Evolutionary conservation across 345 rosid species (phyloP), one percentile per base, ranked within the genome.

Genomic region (Pistacia atlantica): DNA sequence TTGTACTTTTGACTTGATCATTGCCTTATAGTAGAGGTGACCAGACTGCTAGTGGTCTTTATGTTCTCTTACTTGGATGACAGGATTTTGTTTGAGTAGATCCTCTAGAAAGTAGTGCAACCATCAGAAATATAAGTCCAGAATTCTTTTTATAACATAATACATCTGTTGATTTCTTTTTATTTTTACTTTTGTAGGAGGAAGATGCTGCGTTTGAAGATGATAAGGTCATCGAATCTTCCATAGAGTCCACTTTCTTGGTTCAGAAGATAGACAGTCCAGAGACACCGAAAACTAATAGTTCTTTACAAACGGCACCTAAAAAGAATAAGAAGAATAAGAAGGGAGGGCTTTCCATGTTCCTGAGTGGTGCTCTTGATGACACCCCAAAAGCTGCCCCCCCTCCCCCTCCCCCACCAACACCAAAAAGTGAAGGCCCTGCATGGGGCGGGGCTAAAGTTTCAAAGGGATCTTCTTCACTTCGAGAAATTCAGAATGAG

Each of bases 271-370:
- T 82, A 72, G 92, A 81, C 2, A 66, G 63, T 69, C 75, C 77
- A 1, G 87, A 84, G 37, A 75, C 77, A 12, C 81, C 76, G 46
- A 93, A 83, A 80, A 80, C 74, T 82, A 90, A 83, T 81, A 82
- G 42, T 72, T 78, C 87, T 37, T 46, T 57, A 16, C 82, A 87
- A 18, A 78, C 79, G 48, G 78, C 77, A 45, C 72, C 87, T 71
- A 92, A 91, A 87, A 96, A 90, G 88, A 96, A 92, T 87, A 91
- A 88, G 61, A 88, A 91, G 78, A 93, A 88, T 71, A 88, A 91
- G 79, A 93, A 89, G 82, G 99, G 99, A 59, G 99, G 97, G 42
- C 99, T 96, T 74, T 93, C 99, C 8, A 85, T 96, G 98, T 96
- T 96, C 81, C 77, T 96, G 84, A 96, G 94, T 69, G 98, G 98